A percentile compares a stretch with the other conserved stretches of the same genome.
Conservation (phyloP, 805 yeast species). For the Blastobotrys robertii region DNA sequence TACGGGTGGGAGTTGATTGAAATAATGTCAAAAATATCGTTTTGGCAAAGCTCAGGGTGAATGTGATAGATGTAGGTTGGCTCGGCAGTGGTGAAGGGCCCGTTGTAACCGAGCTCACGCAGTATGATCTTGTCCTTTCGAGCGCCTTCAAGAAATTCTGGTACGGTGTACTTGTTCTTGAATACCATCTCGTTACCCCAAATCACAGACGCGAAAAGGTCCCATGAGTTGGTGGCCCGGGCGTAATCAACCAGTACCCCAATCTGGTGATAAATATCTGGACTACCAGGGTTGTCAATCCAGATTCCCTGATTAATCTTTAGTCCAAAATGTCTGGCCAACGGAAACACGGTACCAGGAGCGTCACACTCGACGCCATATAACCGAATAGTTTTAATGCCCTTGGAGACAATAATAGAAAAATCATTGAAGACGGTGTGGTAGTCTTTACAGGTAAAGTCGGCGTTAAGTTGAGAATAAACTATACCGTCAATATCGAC, state of each 20-base stretch:
- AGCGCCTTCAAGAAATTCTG: slow-evolving; percentile 58
- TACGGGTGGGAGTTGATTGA: slow-evolving; percentile 82
- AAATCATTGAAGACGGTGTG: slow-evolving; percentile 51
- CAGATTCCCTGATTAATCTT: slow-evolving; percentile 82
- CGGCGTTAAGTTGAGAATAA: slow-evolving; percentile 54
- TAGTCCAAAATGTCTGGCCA: slow-evolving; percentile 48
- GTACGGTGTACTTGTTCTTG: slow-evolving; percentile 48
- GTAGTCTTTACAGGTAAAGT: slow-evolving; percentile 56
- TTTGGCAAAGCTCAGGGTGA: slow-evolving; percentile 59
- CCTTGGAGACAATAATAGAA: slow-evolving; percentile 43
- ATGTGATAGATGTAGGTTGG: slow-evolving; percentile 68
- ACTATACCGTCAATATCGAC: slow-evolving; percentile 20
- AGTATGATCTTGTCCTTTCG: slow-evolving; percentile 50
- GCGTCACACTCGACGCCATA: slow-evolving; percentile 85
- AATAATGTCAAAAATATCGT: slow-evolving; percentile 61
- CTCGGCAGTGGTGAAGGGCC: slow-evolving; percentile 74
- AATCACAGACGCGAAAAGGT: slow-evolving; percentile 63
- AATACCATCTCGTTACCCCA: slow-evolving; percentile 84
- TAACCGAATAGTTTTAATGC: slow-evolving; percentile 55
- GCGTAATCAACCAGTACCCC: slow-evolving; percentile 42
- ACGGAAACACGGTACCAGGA: slow-evolving; percentile 53
- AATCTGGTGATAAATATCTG: slow-evolving; percentile 57
- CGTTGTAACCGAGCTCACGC: slow-evolving; percentile 61
- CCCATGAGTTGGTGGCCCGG: slow-evolving; percentile 49
- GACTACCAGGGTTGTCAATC: slow-evolving; percentile 56